phyloP scores from a whole-genome alignment of 192 early-diverging fungal genomes.

The Diversispora eburnea region DNA sequence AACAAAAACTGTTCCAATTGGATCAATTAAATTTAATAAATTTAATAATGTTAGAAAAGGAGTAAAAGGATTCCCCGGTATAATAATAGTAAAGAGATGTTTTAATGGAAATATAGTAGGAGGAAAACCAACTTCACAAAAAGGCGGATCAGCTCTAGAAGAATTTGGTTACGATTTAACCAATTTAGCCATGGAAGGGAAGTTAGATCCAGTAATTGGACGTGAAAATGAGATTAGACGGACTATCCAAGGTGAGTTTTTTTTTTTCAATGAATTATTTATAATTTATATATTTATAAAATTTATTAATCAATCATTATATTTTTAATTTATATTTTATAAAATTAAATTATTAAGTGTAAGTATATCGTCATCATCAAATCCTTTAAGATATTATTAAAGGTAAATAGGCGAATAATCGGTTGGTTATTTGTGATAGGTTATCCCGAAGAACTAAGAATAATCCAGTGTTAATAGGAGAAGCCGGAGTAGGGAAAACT shows the following conservation, averaged over 20 bases:
- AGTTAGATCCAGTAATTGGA: constrained; percentile 87
- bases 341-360: neutral
- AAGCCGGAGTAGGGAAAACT: constrained; percentile 78
- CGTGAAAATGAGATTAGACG: constrained; percentile 93
- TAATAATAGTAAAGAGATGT: too few relatives aligned
- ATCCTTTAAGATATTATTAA: neutral
- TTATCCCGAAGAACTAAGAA: constrained; percentile 87
- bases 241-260: constrained; percentile 64
- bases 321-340: neutral
- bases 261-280: neutral
- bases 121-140: neutral
- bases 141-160: constrained; percentile 16
- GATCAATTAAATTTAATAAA: too few relatives aligned
- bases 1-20: too few relatives aligned
- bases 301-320: neutral
- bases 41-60: too few relatives aligned
- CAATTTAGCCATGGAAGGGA: constrained; percentile 67
- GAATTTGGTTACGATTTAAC: constrained; percentile 70
- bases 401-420: neutral
- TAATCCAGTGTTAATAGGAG: constrained; percentile 84
- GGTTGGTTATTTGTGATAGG: constrained; percentile 75
- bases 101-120: too few relatives aligned
- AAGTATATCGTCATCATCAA: neutral
- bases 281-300: neutral
- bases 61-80: too few relatives aligned